Percentiles rank a stretch among this genome's conserved stretches.
Conservation (phyloP, 2,329 filamentous ascomycete species). For the Ophiostoma ulmi region DNA sequence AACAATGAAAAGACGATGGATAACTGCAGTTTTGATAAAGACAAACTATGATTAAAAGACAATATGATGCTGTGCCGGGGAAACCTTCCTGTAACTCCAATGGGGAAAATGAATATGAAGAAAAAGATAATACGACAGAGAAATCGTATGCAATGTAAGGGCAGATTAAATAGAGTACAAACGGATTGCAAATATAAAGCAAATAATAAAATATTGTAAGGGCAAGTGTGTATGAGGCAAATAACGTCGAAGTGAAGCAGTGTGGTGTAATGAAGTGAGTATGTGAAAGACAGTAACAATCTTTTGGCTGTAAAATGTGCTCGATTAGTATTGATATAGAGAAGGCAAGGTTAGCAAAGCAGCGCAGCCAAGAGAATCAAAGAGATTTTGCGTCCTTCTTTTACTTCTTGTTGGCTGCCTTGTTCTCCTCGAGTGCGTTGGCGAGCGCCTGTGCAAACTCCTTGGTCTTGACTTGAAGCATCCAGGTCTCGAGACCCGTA, state of each 20-base stretch:
- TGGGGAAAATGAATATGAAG: background rate
- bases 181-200: slow-evolving; percentile 4
- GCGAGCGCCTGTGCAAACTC: slow-evolving; percentile 53
- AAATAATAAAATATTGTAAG: slow-evolving; percentile 12
- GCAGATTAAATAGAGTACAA: slow-evolving; percentile 10
- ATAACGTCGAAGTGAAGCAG: background rate
- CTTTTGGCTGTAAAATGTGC: background rate
- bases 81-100: background rate
- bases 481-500: slow-evolving; percentile 61
- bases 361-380: background rate
- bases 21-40: background rate
- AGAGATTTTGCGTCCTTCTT: background rate
- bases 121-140: background rate
- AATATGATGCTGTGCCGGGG: slow-evolving; percentile 12
- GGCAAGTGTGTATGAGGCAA: background rate
- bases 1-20: background rate
- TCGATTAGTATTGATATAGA: background rate
- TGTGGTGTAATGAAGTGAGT: background rate
- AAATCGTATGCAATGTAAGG: background rate
- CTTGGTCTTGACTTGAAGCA: slow-evolving; percentile 64
- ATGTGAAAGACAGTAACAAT: background rate
- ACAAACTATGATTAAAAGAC: background rate
- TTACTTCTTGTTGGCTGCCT: slow-evolving; percentile 52
- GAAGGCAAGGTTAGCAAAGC: background rate
- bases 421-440: slow-evolving; percentile 48